phyloP scores from a whole-genome alignment of 192 early-diverging fungal genomes.

The Dimargaris xerosporica region DNA sequence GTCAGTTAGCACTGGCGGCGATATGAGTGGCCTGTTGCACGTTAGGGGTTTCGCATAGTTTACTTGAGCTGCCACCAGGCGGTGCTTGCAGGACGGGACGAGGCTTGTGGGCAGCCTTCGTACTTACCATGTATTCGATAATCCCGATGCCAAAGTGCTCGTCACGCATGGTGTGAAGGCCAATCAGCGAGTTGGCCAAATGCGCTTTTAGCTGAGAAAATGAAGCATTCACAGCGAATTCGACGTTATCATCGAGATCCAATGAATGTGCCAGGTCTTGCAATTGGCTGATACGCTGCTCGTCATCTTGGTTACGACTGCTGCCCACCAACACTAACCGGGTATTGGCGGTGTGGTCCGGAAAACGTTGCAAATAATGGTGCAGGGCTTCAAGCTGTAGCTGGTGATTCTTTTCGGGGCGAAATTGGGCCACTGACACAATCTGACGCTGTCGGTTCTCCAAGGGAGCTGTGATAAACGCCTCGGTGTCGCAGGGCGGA shows the following conservation, averaged over 20 bases:
- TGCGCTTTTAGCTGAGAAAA: constrained; percentile 48
- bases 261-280: constrained; percentile 27
- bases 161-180: constrained; percentile 92
- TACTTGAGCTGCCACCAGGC: neutral
- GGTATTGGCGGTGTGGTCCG: constrained; percentile 13
- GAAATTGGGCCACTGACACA: constrained; percentile 88
- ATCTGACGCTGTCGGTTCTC: constrained; percentile 36
- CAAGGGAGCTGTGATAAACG: constrained; percentile 40
- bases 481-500: constrained; percentile 82
- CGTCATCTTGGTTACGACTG: constrained; percentile 64
- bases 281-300: constrained; percentile 43
- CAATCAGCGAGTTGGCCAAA: constrained; percentile 49
- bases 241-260: constrained; percentile 50
- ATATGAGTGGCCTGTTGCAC: neutral
- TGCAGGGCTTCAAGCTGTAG: constrained; percentile 68
- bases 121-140: constrained; percentile 88
- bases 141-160: constrained; percentile 99
- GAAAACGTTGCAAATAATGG: constrained; percentile 1
- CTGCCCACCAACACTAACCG: constrained; percentile 75
- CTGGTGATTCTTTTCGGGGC: constrained; percentile 87
- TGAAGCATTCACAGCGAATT: constrained; percentile 67
- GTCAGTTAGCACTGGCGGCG: too few species aligned
- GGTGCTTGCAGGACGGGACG: neutral
- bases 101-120: neutral
- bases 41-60: neutral